Evolutionary conservation across 2,329 filamentous ascomycete genomes (phyloP).

Genomic region (Xylariaceae sp.): DNA sequence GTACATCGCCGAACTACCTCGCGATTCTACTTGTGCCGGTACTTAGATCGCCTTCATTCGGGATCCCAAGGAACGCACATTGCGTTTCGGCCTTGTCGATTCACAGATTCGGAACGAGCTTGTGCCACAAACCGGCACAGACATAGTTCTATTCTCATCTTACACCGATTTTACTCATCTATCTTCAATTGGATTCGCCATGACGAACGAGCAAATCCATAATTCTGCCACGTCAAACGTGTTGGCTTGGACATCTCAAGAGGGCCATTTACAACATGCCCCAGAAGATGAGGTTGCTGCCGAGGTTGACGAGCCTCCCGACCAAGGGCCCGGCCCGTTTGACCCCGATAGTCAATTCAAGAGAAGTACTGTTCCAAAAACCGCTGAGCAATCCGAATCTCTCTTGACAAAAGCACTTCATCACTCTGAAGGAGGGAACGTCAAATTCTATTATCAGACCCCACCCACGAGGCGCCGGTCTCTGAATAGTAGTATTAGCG

Average conservation of each 20-base stretch:
- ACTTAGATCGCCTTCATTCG: constrained; percentile 11
- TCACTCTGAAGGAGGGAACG: constrained; percentile 63
- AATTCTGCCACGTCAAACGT: constrained; percentile 49
- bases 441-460: constrained; percentile 46
- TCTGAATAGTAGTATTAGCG: constrained; percentile 79
- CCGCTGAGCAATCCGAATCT: constrained; percentile 71
- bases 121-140: no score
- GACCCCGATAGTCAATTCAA: constrained; percentile 49
- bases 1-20: constrained; percentile 3
- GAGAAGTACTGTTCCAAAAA: constrained; percentile 54
- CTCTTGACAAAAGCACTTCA: constrained; percentile 85
- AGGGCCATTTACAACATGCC: constrained; percentile 50
- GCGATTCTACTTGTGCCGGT: constrained; percentile 16
- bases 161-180: no score
- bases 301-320: constrained; percentile 89
- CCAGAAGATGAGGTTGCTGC: constrained; percentile 68
- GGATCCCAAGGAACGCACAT: constrained; percentile 10
- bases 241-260: constrained; percentile 53
- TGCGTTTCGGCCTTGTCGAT: no score
- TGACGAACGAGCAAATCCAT: constrained; percentile 47
- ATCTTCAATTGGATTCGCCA: constrained; percentile 11
- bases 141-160: no score
- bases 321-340: constrained; percentile 51
- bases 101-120: no score
- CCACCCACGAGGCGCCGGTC: constrained; percentile 61